Percentiles rank a stretch among this genome's conserved stretches.
phyloP scores from a whole-genome alignment of 2,329 filamentous ascomycete species.

The Sphaerulina populicola region DNA sequence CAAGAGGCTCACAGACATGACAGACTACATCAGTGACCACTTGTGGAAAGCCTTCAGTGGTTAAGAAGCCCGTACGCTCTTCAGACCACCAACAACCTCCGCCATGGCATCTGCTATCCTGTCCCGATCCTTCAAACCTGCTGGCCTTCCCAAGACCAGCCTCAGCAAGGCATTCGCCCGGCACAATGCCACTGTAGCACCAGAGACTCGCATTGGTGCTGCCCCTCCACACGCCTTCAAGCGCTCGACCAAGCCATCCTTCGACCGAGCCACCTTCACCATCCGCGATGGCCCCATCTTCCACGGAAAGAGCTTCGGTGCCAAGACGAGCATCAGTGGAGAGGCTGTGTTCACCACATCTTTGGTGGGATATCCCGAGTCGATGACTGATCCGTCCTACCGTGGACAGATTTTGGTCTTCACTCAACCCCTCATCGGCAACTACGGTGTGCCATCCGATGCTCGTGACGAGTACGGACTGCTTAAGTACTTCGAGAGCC shows the following conservation, averaged over 20 bases:
- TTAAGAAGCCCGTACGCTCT: constrained; percentile 36
- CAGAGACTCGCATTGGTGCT: constrained; percentile 62
- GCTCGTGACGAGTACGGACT: constrained; percentile 81
- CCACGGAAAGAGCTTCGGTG: constrained; percentile 91
- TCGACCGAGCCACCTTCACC: constrained; percentile 82
- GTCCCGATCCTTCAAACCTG: constrained; percentile 47
- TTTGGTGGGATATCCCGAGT: constrained; percentile 95
- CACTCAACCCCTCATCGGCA: constrained; percentile 94
- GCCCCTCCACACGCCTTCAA: constrained; percentile 48
- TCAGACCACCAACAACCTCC: constrained; percentile 13
- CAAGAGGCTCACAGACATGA: constrained; percentile 2
- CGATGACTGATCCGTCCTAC: constrained; percentile 60
- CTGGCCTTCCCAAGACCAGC: constrained; percentile 32
- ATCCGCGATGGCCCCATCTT: constrained; percentile 94
- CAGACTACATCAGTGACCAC: constrained; percentile 59
- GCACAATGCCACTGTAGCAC: constrained; percentile 56
- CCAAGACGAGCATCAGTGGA: constrained; percentile 91
- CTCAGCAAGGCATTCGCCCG: constrained; percentile 43
- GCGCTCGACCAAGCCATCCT: constrained; percentile 52
- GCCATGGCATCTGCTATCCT: constrained; percentile 44
- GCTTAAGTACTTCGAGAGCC: constrained; percentile 95
- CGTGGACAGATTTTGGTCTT: constrained; percentile 93
- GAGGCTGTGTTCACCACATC: constrained; percentile 99
- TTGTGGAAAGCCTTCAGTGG: constrained; percentile 60
- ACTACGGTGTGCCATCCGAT: constrained; percentile 90